Base-by-base conservation (phyloP, 768 basidiomycete genomes). In the Albatrellus ellisii region DNA sequence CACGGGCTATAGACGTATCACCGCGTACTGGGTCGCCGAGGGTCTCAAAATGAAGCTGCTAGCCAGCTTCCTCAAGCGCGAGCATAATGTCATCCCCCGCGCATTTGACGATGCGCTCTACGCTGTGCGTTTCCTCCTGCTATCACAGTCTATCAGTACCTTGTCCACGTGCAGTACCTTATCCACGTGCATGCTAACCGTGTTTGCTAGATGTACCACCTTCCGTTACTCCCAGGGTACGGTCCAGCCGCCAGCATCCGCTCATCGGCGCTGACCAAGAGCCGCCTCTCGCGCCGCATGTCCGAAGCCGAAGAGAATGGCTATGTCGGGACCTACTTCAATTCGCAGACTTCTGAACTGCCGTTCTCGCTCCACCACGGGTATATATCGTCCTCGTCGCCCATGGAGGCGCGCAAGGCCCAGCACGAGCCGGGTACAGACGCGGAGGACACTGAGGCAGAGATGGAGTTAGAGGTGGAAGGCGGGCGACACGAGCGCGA, bases 31-130 rank as follows among this genome's bases (percentile, higher is more conserved):
- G 49, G 68, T 90, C 5, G 85, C 86, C 6, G 89, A 92, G 51
- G 73, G 72, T 6, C 79, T 92, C 59, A 77, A 78, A 55, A 81
- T 86, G 73, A 91, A 88, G 58, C 62, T 84, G 0, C 62, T 95
- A 17, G 77, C 81, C 9, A 77, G 79, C 2, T 94, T 91, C 54
- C 56, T 95, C 56, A 94, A 92, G 60, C 67, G 92, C 39, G 92
- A 97, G 55, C 92, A 97, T 57, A 94, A 91, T 42, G 90, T 92
- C 9, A 68, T 63, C 8, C 88, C 79, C 1, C 68, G 92, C 45
- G 72, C 88, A 0, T 97, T 88, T 50, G 92, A 95, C 57, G 92
- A 97, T 61, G 91, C 90, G 0, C 61, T 94, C 46, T 95, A 95
- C 65, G 84, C 79, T 43, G 91, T 92, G 47, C 63, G 86, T 70